Base-by-base conservation (phyloP, 805 yeast genomes). In the Starmerella potacharoeniae region DNA sequence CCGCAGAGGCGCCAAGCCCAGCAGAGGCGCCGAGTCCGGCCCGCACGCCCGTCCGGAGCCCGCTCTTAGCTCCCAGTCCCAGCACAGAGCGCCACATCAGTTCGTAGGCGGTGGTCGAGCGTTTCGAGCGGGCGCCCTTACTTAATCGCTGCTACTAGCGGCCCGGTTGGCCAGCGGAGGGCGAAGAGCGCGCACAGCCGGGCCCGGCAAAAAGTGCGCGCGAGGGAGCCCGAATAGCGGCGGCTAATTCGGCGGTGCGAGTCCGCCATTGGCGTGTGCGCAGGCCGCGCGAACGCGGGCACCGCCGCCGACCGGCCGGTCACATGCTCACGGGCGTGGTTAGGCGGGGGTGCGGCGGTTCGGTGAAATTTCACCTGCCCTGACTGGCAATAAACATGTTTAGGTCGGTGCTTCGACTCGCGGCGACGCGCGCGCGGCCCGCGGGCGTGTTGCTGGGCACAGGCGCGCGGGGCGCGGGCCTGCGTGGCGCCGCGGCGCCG, bases 41-140 rank as follows among this genome's bases (percentile, higher is more conserved):
- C 17, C 16, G 8, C 8, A 37, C n/a, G 8, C 41, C 41, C 11
- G 35, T 33, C 11, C 35, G 8, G 35, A 33, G 35, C 35, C 35
- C 35, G 35, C 35, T 33, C 35, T 33, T 33, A 2, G 11, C 35
- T 11, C 39, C 14, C 28, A 33, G 30, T 41, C 45, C 39, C 17
- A 49, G 46, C 41, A 49, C 30, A 29, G 44, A 36, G 37, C 52
- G 52, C 36, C 41, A 35, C 42, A 47, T 37, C n/a, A 10, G 14
- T 28, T 29, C n/a, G n/a, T 10, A 22, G 33, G 9, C 10, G n/a
- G 33, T 28, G 8, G 10, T 17, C 22, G 16, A 13, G 35, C 47
- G 35, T 16, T 14, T 30, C 10, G 1, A 14, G 35, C 28, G 22
- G 22, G 22, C 17, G 8, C 5, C 22, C 47, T 30, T 43, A 28